phyloP scores from a whole-genome alignment of 1,284 basidiomycete species.

The Leccinum huronense region DNA sequence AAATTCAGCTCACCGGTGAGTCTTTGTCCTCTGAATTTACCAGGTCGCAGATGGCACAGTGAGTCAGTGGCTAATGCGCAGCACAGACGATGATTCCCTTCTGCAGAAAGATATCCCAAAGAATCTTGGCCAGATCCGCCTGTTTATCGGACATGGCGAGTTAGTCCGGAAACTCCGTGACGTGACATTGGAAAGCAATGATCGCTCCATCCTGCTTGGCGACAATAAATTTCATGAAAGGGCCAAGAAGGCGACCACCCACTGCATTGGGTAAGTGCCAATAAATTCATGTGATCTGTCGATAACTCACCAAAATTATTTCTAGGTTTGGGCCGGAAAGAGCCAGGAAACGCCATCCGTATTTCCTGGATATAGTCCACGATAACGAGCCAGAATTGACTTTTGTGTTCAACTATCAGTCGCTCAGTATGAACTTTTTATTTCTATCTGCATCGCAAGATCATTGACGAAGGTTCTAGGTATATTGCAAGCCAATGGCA shows the following conservation, averaged over 20 bases:
- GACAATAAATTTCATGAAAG: slow-evolving; percentile 13
- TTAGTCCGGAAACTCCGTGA: background rate
- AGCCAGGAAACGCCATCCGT: background rate
- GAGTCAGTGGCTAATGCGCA: background rate
- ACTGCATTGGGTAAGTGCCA: slow-evolving; percentile 11
- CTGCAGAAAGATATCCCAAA: slow-evolving; percentile 12
- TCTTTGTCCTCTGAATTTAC: background rate
- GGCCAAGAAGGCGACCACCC: slow-evolving; percentile 18
- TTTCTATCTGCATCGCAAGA: background rate
- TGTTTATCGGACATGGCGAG: slow-evolving; percentile 8
- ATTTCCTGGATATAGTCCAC: background rate
- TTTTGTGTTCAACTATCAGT: slow-evolving; percentile 24
- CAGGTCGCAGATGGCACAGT: background rate
- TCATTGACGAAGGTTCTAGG: slow-evolving; percentile 10
- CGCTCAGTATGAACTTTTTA: slow-evolving; percentile 14
- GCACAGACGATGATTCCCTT: slow-evolving; percentile 24
- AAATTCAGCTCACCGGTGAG: slow-evolving; percentile 19
- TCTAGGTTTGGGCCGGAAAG: slow-evolving; percentile 15
- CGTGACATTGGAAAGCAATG: too few relatives aligned
- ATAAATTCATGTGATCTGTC: background rate
- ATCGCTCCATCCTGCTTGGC: background rate
- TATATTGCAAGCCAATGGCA: slow-evolving; percentile 23
- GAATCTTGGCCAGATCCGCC: slow-evolving; percentile 16
- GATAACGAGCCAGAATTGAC: slow-evolving; percentile 8
- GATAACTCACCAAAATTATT: background rate